Evolutionary conservation across 768 basidiomycete genomes (phyloP), one percentile per base, ranked within the genome.

Genomic region (Lactarius hengduanensis): DNA sequence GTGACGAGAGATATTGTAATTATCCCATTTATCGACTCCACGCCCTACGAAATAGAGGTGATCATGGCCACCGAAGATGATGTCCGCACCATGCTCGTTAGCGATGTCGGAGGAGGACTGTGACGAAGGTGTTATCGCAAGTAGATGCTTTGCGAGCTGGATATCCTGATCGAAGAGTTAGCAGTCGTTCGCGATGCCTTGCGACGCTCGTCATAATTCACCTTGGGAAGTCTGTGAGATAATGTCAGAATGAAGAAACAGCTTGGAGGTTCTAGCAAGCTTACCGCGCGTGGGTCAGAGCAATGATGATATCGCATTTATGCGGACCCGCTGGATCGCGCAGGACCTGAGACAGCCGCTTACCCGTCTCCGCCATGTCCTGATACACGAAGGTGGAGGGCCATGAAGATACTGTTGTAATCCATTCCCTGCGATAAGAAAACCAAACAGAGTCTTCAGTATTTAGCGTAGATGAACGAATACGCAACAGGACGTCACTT

Each of bases 31-130:
- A 47, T 78, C 81, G 18, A 86, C 82, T 11, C 90, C 92, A 70
- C 81, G 84, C 41, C 88, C 85, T 50, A 84, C 82, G 73, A 84
- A 93, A 77, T 92, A 93, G 3, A 90, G 78, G 69, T 96, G 94
- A 73, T 96, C 94, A 71, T 96, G 94, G 2, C 94, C 94, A 4
- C 94, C 94, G 2, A 96, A 82, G 47, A 96, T 76, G 30, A 95
- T 76, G 72, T 96, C 94, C 2, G 88, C 88, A 7, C 94, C 94
- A 69, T 96, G 93, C 56, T 79, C 73, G 53, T 76, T 74, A 22
- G 77, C 77, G 50, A 89, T 80, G 2, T 83, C 71, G 5, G 71
- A 71, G 3, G 66, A 65, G 38, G 77, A 60, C 72, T 87, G 88
- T 20, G 78, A 80, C 15, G 80, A 77, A 1, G 89, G 85, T 4